Evolutionary conservation across 192 early-diverging fungal species (phyloP).

Genomic region (Coemansia sp.): DNA sequence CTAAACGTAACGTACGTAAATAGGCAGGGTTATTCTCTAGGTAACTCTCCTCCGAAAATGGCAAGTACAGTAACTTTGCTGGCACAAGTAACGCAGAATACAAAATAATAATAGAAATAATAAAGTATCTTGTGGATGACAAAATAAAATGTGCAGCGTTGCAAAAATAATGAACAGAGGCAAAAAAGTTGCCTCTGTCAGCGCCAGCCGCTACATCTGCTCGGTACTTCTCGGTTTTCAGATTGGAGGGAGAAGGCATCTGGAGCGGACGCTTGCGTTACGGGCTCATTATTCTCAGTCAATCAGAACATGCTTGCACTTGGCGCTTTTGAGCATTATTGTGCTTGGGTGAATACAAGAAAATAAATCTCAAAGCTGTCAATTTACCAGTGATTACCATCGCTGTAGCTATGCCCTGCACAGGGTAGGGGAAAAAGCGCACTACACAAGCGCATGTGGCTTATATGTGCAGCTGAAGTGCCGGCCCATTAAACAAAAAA

Average conservation of each 20-base stretch:
- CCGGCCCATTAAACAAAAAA: not conserved
- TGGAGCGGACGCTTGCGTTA: not conserved
- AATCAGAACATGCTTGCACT: constrained; percentile 9
- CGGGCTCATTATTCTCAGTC: constrained; percentile 10
- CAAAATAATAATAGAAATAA: constrained; percentile 3
- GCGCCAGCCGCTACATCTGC: not conserved
- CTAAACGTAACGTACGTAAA: not conserved
- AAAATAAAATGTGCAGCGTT: not conserved
- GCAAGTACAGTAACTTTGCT: not conserved
- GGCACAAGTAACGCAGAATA: not conserved
- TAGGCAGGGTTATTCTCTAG: not conserved
- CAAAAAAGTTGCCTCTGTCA: constrained; percentile 1
- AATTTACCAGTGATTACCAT: not conserved
- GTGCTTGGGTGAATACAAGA: not conserved
- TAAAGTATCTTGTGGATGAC: not conserved
- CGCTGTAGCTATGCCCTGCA: constrained; percentile 9
- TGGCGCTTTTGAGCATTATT: not conserved
- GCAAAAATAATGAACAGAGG: not conserved
- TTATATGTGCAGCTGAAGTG: not conserved
- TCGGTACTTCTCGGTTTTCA: not conserved
- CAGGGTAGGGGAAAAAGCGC: constrained; percentile 1
- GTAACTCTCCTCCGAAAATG: not conserved
- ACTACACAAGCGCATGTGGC: not conserved
- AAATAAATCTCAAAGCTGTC: constrained; percentile 6
- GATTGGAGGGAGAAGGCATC: not conserved